Evolutionary conservation across 2,329 filamentous ascomycete species (phyloP).

Genomic region (Botrytis elliptica): DNA sequence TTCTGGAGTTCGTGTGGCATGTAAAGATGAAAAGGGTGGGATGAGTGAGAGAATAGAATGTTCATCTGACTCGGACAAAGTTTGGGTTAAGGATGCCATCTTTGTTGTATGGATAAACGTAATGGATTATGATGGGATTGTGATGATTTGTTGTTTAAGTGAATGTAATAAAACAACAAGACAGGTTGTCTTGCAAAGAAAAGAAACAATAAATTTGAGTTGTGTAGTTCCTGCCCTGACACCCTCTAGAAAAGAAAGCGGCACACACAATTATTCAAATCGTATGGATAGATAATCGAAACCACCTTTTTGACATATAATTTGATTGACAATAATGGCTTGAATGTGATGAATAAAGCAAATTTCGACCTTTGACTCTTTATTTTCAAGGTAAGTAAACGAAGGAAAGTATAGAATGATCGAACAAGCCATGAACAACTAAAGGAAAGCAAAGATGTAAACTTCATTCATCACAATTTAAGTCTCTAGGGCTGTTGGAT

Average conservation of each 20-base stretch:
- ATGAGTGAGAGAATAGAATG: not conserved
- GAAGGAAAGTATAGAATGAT: not conserved
- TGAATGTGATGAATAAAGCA: not conserved
- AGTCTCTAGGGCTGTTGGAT: not conserved
- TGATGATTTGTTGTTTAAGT: not conserved
- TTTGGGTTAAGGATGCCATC: not conserved
- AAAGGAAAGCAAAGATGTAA: not conserved
- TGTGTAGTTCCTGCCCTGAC: not conserved
- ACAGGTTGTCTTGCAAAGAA: not conserved
- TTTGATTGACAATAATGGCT: not conserved
- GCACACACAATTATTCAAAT: not conserved
- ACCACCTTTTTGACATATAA: not conserved
- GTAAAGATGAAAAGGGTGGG: not conserved
- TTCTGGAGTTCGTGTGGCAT: not conserved
- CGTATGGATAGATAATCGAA: not conserved
- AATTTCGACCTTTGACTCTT: not conserved
- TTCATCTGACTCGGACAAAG: not conserved
- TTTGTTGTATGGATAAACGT: not conserved
- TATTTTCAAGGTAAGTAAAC: not conserved
- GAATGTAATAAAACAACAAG: not conserved
- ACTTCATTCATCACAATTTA: not conserved
- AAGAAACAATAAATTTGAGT: not conserved
- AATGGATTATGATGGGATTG: not conserved
- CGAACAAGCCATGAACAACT: not conserved
- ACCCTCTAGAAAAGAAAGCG: not conserved